Evolutionary conservation across 75 land plant species (phyloP), one percentile per base, ranked within the genome.

Genomic region (Chamaecyparis obtusa): DNA sequence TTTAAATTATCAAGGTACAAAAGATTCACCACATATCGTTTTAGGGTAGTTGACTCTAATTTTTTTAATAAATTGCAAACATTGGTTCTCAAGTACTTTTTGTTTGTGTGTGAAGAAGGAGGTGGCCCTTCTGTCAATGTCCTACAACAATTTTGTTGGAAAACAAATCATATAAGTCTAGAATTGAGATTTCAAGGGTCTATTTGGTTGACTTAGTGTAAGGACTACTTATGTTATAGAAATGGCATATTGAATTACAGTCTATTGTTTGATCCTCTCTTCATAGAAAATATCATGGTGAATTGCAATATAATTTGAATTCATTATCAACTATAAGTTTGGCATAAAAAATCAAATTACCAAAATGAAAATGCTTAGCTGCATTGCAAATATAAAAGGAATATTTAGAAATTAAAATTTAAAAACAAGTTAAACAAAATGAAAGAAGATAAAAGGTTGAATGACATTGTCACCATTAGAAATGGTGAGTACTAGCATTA

Each of bases 61-160:
- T 90, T 44, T 88, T 85, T 77, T 27, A 36, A 48, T 36, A 24
- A 82, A 85, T 3, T 93, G 90, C 97, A 98, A 98, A 98, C 99
- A 55, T 91, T 91, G 85, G 93, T 98, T 83, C 94, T 98, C 56
- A 98, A 98, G 74, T 91, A 96, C 86, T 93, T 98, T 75, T 88
- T 98, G 79, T 98, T 98, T 94, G 90, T 88, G 81, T 82, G 89
- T 15, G 93, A 91, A 16, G 91, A 89, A 43, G 88, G 85, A 37
- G 85, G 83, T 84, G 87, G 87, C 43, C 49, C 37, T 90, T 76
- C 84, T 49, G 1, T 82, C 7, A 90, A 56, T n/a, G 67, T n/a
- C 43, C 32, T 72, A 27, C 37, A 81, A 2, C 84, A 80, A 80
- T 24, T 1, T 10, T 80, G 16, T 43, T 13, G 21, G 24, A 19